Percentiles rank a stretch among this genome's conserved stretches.
These are phyloP conservation scores for Citrullus amarus DNA, from an alignment of 306 rosid species.

Conservation along the genomic window DNA sequence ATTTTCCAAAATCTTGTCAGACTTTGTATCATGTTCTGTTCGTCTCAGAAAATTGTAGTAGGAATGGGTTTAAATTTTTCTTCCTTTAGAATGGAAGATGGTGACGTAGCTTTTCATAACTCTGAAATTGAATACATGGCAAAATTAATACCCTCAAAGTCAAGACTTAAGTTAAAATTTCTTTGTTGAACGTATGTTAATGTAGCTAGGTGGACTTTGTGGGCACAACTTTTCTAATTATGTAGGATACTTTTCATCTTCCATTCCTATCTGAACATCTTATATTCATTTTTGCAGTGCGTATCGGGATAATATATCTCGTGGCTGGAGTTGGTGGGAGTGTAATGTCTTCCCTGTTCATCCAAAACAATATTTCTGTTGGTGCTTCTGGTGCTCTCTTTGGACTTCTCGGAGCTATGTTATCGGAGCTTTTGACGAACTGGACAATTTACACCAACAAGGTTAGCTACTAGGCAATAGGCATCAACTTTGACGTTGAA, in stretches of 20 bases:
- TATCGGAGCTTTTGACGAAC: constrained; percentile 37
- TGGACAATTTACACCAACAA: constrained; percentile 34
- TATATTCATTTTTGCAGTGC: constrained; percentile 13
- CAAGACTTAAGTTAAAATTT: background rate
- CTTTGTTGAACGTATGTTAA: background rate
- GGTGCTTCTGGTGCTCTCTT: constrained; percentile 46
- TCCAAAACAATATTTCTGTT: constrained; percentile 23
- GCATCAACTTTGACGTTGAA: background rate
- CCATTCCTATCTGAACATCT: background rate
- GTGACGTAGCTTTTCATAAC: background rate
- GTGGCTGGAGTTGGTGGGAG: constrained; percentile 41
- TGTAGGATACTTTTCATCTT: background rate
- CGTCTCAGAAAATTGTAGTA: background rate
- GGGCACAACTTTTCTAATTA: background rate
- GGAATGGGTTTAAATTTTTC: background rate
- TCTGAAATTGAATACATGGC: background rate
- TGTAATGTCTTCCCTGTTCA: constrained; percentile 26
- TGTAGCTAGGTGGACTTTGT: background rate
- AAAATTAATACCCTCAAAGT: background rate
- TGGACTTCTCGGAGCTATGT: constrained; percentile 44
- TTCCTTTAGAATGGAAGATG: no score
- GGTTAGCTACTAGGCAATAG: constrained; percentile 8
- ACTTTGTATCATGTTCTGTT: background rate
- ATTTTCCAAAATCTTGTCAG: background rate
- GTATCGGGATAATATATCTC: constrained; percentile 27